Percentiles rank a stretch among this genome's conserved stretches.
Conservation (phyloP, 2,329 filamentous ascomycete species). For the Trichothecium sympodiale region DNA sequence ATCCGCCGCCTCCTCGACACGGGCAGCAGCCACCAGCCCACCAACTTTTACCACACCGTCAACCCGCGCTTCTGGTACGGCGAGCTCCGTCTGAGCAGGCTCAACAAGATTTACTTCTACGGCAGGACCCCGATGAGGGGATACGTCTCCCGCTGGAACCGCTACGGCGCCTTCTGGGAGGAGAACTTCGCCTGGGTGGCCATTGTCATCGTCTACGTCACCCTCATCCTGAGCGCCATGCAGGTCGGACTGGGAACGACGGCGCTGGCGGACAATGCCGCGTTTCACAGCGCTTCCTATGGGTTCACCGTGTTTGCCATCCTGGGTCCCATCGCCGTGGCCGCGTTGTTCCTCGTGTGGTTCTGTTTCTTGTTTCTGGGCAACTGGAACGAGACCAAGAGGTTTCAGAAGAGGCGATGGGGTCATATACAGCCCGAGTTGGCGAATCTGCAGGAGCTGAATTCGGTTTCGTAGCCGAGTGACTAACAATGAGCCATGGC, state of each 20-base stretch:
- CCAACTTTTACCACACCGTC: constrained; percentile 17
- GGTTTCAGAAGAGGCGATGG: not conserved
- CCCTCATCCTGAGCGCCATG: constrained; percentile 35
- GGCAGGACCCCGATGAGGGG: constrained; percentile 11
- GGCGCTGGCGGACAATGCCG: constrained; percentile 16
- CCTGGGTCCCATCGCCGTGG: constrained; percentile 22
- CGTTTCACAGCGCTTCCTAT: constrained; percentile 31
- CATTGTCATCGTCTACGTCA: constrained; percentile 27
- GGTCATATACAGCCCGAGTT: too few relatives aligned
- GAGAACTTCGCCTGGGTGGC: constrained; percentile 30
- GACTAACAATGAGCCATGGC: too few relatives aligned
- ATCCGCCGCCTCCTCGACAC: constrained; percentile 16
- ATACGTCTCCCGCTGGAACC: constrained; percentile 14
- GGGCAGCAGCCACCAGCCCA: constrained; percentile 6
- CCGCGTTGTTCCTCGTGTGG: constrained; percentile 10
- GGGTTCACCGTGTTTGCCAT: constrained; percentile 39
- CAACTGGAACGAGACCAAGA: not conserved
- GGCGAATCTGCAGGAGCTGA: too few relatives aligned
- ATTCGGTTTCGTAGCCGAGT: too few relatives aligned
- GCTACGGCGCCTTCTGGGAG: constrained; percentile 28
- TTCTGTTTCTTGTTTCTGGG: constrained; percentile 8
- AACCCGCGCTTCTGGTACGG: constrained; percentile 22
- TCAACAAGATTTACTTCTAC: constrained; percentile 27
- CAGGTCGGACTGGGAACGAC: constrained; percentile 32
- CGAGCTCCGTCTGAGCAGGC: constrained; percentile 23